Evolutionary conservation across 768 basidiomycete species (phyloP).

Genomic region (Boletus bicolor): DNA sequence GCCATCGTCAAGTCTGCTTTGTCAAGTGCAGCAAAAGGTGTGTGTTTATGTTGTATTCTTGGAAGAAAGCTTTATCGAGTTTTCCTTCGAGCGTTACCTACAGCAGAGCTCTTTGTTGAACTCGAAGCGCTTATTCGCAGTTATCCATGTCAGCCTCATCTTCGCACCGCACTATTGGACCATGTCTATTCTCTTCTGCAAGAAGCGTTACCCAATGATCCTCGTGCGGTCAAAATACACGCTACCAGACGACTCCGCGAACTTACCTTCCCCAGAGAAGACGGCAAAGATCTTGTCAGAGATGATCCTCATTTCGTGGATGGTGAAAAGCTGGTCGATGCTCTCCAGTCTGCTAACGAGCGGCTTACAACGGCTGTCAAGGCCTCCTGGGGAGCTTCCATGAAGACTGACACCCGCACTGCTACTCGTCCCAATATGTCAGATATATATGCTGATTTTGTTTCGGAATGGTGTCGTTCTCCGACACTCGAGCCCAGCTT

Average conservation of each 20-base stretch:
- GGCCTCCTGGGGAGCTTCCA: constrained; percentile 22
- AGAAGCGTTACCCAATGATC: constrained; percentile 35
- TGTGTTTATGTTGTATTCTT: constrained; percentile 18
- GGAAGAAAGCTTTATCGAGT: constrained; percentile 10
- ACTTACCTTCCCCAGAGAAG: constrained; percentile 26
- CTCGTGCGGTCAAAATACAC: constrained; percentile 37
- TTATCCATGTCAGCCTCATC: constrained; percentile 40
- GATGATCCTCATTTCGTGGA: constrained; percentile 11
- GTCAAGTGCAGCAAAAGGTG: constrained; percentile 70
- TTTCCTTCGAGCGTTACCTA: constrained; percentile 36
- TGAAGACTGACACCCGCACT: constrained; percentile 10
- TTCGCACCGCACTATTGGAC: constrained; percentile 41
- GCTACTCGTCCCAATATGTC: constrained; percentile 29
- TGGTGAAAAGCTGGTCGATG: constrained; percentile 26
- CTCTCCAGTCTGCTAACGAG: constrained; percentile 31
- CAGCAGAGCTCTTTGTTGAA: constrained; percentile 39
- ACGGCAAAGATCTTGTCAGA: constrained; percentile 1
- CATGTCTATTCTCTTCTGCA: constrained; percentile 44
- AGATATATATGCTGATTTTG: constrained; percentile 42
- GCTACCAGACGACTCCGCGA: constrained; percentile 37
- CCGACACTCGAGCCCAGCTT: constrained; percentile 30
- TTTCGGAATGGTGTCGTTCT: constrained; percentile 45
- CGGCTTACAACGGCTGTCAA: constrained; percentile 27
- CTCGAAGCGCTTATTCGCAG: constrained; percentile 40
- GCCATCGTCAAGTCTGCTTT: constrained; percentile 80